phyloP scores from a whole-genome alignment of 192 early-diverging fungal species.

The Pilaira anomala region DNA sequence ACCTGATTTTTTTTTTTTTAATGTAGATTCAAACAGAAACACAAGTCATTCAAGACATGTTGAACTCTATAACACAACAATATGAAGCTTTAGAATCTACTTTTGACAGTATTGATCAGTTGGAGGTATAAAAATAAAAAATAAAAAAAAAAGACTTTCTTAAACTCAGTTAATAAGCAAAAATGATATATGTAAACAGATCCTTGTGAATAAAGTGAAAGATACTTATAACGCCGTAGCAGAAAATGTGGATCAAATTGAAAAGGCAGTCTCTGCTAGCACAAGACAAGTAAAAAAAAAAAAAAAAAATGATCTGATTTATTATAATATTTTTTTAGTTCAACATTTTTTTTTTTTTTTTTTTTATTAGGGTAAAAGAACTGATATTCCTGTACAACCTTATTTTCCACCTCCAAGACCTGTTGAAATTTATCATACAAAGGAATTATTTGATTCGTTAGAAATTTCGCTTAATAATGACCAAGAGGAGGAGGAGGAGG shows the following conservation, averaged over 20 bases:
- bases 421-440: slow-evolving; percentile 16
- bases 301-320: neutral
- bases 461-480: neutral
- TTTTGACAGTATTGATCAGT: slow-evolving; percentile 18
- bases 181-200: neutral
- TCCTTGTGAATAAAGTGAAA: slow-evolving; percentile 12
- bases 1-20: too few species aligned
- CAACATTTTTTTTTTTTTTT: neutral
- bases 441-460: neutral
- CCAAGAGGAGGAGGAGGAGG: too few species aligned
- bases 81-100: slow-evolving; percentile 3
- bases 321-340: slow-evolving; percentile 1
- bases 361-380: neutral
- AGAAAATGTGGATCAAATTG: slow-evolving; percentile 16
- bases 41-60: neutral
- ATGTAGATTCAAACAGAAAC: slow-evolving; percentile 7
- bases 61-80: slow-evolving; percentile 2
- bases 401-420: slow-evolving; percentile 19
- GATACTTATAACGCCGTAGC: slow-evolving; percentile 22
- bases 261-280: slow-evolving; percentile 13
- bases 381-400: slow-evolving; percentile 3
- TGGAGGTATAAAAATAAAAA: slow-evolving; percentile 11
- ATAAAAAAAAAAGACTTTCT: neutral
- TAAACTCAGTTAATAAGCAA: neutral
- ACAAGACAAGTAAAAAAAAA: neutral